Conservation (phyloP, 306 rosid species). For the Fragaria ananassa region DNA sequence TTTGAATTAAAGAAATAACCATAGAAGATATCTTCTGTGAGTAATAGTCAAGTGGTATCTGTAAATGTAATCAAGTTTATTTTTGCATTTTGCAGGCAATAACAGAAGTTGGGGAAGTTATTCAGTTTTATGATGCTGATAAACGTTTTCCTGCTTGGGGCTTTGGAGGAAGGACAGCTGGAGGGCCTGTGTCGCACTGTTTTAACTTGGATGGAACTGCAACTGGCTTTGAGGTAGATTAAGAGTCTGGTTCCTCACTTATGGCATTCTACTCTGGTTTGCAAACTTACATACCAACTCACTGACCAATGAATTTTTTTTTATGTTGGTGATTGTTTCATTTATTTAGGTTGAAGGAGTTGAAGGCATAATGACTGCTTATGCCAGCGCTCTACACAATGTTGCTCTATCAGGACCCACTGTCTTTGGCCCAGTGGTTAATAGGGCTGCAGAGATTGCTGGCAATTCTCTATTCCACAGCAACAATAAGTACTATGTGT, state of each 20-base stretch:
- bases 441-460: conserved; percentile 68
- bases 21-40: background rate
- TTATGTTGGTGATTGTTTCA: background rate
- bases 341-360: conserved; percentile 67
- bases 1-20: background rate
- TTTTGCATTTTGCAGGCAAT: conserved; percentile 62
- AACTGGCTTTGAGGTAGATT: conserved; percentile 50
- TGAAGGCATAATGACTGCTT: conserved; percentile 80
- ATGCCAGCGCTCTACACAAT: conserved; percentile 49
- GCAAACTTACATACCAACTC: background rate
- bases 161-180: conserved; percentile 63
- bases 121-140: conserved; percentile 78
- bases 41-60: background rate
- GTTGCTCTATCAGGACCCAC: conserved; percentile 77
- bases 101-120: conserved; percentile 78
- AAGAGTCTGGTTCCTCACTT: background rate
- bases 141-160: conserved; percentile 86
- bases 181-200: conserved; percentile 60
- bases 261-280: background rate
- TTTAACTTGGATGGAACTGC: conserved; percentile 66
- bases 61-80: background rate
- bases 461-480: conserved; percentile 41
- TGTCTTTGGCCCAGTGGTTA: conserved; percentile 74
- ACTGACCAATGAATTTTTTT: background rate
- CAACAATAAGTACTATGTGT: conserved; percentile 50